These are phyloP conservation scores for Fusarium sororula DNA, from an alignment of 2,329 filamentous ascomycete genomes.

Conservation along the genomic window DNA sequence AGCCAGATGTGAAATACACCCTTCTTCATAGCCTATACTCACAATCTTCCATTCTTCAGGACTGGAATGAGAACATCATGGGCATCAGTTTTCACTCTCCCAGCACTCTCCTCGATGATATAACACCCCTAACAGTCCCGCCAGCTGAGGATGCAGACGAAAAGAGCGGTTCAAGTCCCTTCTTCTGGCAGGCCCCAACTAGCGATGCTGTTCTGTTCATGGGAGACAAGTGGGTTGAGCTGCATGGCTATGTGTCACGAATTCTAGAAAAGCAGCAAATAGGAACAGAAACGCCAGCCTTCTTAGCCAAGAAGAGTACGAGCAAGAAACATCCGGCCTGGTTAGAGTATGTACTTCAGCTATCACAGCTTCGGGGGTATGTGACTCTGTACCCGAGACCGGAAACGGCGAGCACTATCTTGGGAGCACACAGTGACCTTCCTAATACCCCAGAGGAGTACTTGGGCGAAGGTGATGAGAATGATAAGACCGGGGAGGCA, in stretches of 20 bases:
- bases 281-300: slow-evolving; percentile 48
- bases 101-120: slow-evolving; percentile 68
- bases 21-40: slow-evolving; percentile 84
- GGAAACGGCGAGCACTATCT: slow-evolving; percentile 62
- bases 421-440: slow-evolving; percentile 81
- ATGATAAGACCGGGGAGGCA: slow-evolving; percentile 44
- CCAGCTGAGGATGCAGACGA: slow-evolving; percentile 24
- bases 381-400: slow-evolving; percentile 80
- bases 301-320: slow-evolving; percentile 66
- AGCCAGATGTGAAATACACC: slow-evolving; percentile 75
- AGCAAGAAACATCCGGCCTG: slow-evolving; percentile 77
- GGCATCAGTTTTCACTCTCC: slow-evolving; percentile 85
- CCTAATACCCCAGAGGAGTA: slow-evolving; percentile 78
- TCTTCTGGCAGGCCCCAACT: slow-evolving; percentile 86
- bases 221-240: slow-evolving; percentile 85
- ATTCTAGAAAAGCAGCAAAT: slow-evolving; percentile 59
- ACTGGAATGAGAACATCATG: slow-evolving; percentile 67
- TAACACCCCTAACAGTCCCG: slow-evolving; percentile 62
- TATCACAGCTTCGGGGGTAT: slow-evolving; percentile 81
- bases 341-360: slow-evolving; percentile 79
- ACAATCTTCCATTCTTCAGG: slow-evolving; percentile 50
- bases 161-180: slow-evolving; percentile 58
- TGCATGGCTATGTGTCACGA: slow-evolving; percentile 81
- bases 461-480: slow-evolving; percentile 39
- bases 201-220: slow-evolving; percentile 85